Base-by-base conservation (phyloP, 257 asterid genomes). In the Salvia miltiorrhiza region DNA sequence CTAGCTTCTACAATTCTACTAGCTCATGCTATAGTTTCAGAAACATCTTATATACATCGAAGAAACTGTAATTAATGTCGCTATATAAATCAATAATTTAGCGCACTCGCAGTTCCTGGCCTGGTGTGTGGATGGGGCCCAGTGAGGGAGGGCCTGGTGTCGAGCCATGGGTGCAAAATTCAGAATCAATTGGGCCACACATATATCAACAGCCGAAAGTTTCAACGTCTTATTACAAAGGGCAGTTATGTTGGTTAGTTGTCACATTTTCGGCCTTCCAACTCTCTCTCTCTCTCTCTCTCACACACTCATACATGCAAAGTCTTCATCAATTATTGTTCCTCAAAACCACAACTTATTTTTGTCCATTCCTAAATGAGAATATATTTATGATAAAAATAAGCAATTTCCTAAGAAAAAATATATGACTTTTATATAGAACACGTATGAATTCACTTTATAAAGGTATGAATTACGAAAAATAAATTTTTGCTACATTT, bases 161-260 rank as follows among this genome's bases (percentile, higher is more conserved):
- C n/a, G n/a, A n/a, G n/a, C n/a, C n/a, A n/a, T n/a, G n/a, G n/a
- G 10, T 57, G 35, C 39, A 13, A 4, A 37, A 23, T 16, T 49
- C 58, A 54, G 2, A 4, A 26, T 64, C 63, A 14, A 32, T 3
- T n/a, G 45, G 55, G 63, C 55, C 77, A 58, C 59, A 5, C 17
- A 16, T n/a, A 14, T 49, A 28, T 68, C 24, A 58, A 60, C 33
- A 30, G n/a, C 77, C 81, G 79, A 78, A 81, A 81, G 82, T 73
- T 59, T 67, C 26, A 58, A 67, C 52, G 50, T 75, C 67, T 70
- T 35, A 21, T 43, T 59, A 62, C 58, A 76, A 67, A 19, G 40
- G 84, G 78, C 82, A 78, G 89, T 81, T 84, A 79, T 81, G 81
- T 81, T 77, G 83, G 89, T 84, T 84, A 81, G 45, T 59, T 79